These are phyloP conservation scores for Conoideocrella luteorostrata DNA, from an alignment of 2,329 filamentous ascomycete genomes.

Conservation along the genomic window DNA sequence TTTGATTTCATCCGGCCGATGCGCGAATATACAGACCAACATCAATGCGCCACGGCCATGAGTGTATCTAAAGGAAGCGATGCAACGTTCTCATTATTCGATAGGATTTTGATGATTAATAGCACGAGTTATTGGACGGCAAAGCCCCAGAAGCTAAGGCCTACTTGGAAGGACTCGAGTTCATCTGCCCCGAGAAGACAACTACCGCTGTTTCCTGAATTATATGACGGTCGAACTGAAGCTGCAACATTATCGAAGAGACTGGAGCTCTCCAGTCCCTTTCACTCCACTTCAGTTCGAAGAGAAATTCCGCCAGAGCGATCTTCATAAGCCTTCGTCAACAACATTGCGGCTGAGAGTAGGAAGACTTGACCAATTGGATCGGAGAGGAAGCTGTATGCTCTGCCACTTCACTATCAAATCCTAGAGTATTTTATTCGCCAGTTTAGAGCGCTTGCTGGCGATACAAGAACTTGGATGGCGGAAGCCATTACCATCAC, in stretches of 20 bases:
- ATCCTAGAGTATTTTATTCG: neutral
- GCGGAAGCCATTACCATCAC: neutral
- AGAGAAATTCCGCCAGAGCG: neutral
- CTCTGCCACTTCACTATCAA: neutral
- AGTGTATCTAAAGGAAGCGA: slow-evolving; percentile 9
- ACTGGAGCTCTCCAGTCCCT: neutral
- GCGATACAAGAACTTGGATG: slow-evolving; percentile 1
- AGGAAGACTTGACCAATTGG: neutral
- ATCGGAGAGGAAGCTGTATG: neutral
- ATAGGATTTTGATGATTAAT: slow-evolving; percentile 10
- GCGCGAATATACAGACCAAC: slow-evolving; percentile 7
- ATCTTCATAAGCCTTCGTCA: neutral
- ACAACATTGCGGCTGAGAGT: neutral
- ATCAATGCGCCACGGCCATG: slow-evolving; percentile 7
- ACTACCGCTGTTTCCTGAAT: neutral
- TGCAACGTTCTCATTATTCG: slow-evolving; percentile 6
- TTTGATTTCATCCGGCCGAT: slow-evolving; percentile 6
- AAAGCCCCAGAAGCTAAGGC: neutral
- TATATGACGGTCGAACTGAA: neutral
- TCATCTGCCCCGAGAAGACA: neutral
- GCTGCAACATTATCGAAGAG: neutral
- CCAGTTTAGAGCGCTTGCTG: neutral
- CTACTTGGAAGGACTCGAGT: slow-evolving; percentile 1
- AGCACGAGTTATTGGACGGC: neutral
- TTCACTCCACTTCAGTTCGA: neutral